phyloP scores from a whole-genome alignment of 129 eudicot species.

The Helichrysum umbraculigerum region DNA sequence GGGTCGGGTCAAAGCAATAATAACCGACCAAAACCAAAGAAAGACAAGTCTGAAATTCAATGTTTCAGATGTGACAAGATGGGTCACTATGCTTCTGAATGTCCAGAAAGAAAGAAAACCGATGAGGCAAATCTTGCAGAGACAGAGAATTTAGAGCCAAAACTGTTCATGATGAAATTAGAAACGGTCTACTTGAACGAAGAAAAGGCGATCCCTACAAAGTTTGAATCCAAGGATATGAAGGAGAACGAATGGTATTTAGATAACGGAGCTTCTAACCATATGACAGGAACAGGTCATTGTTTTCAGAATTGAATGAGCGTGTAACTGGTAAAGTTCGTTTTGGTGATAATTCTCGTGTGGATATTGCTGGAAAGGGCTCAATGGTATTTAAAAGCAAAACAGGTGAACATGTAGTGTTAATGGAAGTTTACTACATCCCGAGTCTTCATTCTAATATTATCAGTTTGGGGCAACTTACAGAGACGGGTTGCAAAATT shows the following conservation, averaged over 20 bases:
- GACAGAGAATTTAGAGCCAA: neutral
- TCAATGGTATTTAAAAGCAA: neutral
- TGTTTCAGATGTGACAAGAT: neutral
- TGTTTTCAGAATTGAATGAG: neutral
- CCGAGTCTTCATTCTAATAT: neutral
- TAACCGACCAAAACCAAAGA: neutral
- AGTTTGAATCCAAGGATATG: neutral
- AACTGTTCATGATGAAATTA: neutral
- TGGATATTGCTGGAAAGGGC: neutral
- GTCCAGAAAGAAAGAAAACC: neutral
- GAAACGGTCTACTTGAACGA: neutral
- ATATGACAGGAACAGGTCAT: neutral
- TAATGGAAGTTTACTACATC: neutral
- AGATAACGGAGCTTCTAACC: neutral
- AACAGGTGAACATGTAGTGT: neutral
- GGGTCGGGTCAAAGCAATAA: neutral
- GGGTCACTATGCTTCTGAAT: neutral
- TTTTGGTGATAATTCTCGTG: neutral
- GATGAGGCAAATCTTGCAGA: neutral
- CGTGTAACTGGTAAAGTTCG: neutral
- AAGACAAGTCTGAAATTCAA: neutral
- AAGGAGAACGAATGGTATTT: neutral
- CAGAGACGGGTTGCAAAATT: neutral
- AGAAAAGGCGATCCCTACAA: neutral
- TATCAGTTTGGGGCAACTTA: neutral